Percentiles rank a stretch among this genome's conserved stretches.
Evolutionary conservation across 495 filamentous ascomycete genomes (phyloP).

Genomic region (Clohesyomyces aquaticus): DNA sequence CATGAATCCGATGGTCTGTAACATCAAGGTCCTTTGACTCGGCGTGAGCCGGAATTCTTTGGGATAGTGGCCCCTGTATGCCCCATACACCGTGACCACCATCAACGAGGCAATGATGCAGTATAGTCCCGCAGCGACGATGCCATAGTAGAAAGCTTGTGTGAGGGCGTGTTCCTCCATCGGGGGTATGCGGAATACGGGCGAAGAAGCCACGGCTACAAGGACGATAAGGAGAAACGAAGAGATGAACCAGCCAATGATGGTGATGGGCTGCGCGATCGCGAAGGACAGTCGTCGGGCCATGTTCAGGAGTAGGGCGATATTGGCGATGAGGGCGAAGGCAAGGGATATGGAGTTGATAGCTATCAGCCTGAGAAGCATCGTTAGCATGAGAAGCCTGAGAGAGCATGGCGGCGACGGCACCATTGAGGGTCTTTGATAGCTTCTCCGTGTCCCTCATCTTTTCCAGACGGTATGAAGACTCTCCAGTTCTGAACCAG

Average conservation of each 20-base stretch:
- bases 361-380: constrained; percentile 60
- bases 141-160: constrained; percentile 80
- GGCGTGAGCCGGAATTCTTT: constrained; percentile 73
- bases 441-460: constrained; percentile 54
- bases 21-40: constrained; percentile 80
- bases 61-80: constrained; percentile 63
- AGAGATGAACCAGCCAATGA: constrained; percentile 67
- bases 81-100: constrained; percentile 69
- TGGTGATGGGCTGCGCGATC: constrained; percentile 67
- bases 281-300: constrained; percentile 64
- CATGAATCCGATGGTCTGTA: constrained; percentile 81
- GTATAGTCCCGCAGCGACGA: constrained; percentile 76
- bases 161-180: constrained; percentile 59
- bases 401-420: constrained; percentile 26
- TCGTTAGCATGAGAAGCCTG: background rate
- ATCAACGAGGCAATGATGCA: constrained; percentile 74
- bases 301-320: constrained; percentile 72
- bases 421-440: constrained; percentile 73
- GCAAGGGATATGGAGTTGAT: constrained; percentile 76
- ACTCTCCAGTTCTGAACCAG: constrained; percentile 75
- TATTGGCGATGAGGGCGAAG: constrained; percentile 71
- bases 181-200: constrained; percentile 54
- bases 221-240: constrained; percentile 67
- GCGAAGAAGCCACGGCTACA: constrained; percentile 56
- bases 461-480: constrained; percentile 56